These are phyloP conservation scores for Kazachstania bromeliacearum DNA, from an alignment of 805 yeast genomes.

Conservation along the genomic window DNA sequence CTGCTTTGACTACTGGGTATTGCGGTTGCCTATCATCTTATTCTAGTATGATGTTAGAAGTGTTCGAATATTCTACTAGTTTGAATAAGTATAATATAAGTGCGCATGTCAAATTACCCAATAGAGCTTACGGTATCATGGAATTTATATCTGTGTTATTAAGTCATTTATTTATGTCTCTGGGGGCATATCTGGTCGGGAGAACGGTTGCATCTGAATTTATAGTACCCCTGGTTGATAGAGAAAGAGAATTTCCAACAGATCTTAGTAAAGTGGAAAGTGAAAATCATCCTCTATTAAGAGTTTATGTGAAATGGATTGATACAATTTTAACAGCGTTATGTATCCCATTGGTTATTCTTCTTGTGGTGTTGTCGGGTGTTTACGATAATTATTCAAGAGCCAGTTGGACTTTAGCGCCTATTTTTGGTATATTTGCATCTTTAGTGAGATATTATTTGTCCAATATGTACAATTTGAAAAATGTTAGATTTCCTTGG, in stretches of 20 bases:
- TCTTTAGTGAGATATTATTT: constrained; percentile 49
- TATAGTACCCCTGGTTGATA: constrained; percentile 3
- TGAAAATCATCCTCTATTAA: constrained; percentile 2
- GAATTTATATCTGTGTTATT: constrained; percentile 57
- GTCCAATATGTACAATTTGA: constrained; percentile 40
- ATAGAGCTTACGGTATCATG: constrained; percentile 71
- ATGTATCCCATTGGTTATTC: constrained; percentile 18
- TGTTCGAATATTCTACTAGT: constrained; percentile 26
- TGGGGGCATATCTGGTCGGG: constrained; percentile 53
- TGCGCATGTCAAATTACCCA: constrained; percentile 35
- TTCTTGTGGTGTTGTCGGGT: constrained; percentile 24
- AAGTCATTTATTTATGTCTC: constrained; percentile 51
- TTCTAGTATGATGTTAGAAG: constrained; percentile 40
- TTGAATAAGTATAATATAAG: constrained; percentile 10
- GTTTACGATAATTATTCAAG: constrained; percentile 40
- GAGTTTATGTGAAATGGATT: constrained; percentile 1
- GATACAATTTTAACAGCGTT: constrained; percentile 4
- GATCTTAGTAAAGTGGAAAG: not conserved
- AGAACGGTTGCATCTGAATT: constrained; percentile 33
- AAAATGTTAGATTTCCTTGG: constrained; percentile 38
- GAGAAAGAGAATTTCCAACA: not conserved
- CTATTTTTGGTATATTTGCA: constrained; percentile 65
- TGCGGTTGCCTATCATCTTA: constrained; percentile 81
- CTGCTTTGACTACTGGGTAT: constrained; percentile 65
- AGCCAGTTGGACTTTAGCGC: constrained; percentile 54